Conservation (phyloP, 441 rosid species). For the Euphorbia celastroides region DNA sequence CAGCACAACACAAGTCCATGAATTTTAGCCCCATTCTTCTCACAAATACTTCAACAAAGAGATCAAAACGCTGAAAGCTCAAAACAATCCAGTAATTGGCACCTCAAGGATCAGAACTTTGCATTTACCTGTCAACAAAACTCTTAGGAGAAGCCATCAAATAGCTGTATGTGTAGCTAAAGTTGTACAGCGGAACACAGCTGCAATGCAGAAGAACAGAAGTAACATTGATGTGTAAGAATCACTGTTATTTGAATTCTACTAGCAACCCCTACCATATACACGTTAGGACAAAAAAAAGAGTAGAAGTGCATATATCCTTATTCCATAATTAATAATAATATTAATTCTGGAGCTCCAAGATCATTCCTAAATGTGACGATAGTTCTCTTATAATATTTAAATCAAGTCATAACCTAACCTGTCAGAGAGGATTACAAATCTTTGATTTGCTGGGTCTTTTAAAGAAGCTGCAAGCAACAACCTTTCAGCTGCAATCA, state of each 20-base stretch:
- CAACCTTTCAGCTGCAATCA: slow-evolving; percentile 88
- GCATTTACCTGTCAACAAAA: slow-evolving; percentile 89
- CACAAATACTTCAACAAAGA: slow-evolving; percentile 7
- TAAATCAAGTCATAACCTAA: slow-evolving; percentile 27
- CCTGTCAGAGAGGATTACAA: slow-evolving; percentile 94
- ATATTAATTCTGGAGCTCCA: background rate
- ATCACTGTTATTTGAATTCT: background rate
- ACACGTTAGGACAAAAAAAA: background rate
- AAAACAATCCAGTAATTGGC: slow-evolving; percentile 26
- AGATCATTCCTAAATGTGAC: background rate
- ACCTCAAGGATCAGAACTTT: slow-evolving; percentile 39
- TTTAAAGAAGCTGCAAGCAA: slow-evolving; percentile 63
- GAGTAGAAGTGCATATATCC: slow-evolving; percentile 4
- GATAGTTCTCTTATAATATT: background rate
- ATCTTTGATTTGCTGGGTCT: slow-evolving; percentile 84
- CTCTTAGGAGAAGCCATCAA: slow-evolving; percentile 75
- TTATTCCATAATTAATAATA: background rate
- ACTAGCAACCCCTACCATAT: background rate
- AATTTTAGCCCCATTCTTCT: background rate
- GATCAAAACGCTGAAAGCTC: background rate
- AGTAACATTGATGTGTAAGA: background rate
- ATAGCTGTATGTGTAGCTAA: slow-evolving; percentile 74
- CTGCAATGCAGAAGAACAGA: slow-evolving; percentile 37
- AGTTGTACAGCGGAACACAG: slow-evolving; percentile 82
- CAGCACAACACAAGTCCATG: slow-evolving; percentile 15